Evolutionary conservation across 805 yeast species (phyloP).

Genomic region (Candida succiphila): DNA sequence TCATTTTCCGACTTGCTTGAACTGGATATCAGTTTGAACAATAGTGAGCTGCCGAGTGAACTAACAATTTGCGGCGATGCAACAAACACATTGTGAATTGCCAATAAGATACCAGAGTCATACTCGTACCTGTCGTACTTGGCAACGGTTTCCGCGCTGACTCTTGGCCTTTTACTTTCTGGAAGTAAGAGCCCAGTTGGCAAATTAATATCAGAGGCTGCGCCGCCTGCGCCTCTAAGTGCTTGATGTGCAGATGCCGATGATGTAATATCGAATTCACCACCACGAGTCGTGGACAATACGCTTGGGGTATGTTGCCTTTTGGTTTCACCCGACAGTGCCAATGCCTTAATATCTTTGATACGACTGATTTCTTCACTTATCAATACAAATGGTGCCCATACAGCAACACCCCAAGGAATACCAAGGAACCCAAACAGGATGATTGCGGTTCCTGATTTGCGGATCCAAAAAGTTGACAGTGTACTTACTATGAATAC

Average conservation of each 20-base stretch:
- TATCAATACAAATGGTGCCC: slow-evolving; percentile 59
- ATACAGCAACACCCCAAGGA: slow-evolving; percentile 56
- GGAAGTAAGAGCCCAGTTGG: not conserved
- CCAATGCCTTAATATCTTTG: slow-evolving; percentile 31
- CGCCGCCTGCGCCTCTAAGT: not conserved
- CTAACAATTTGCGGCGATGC: slow-evolving; percentile 48
- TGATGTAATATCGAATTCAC: not conserved
- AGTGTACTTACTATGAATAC: slow-evolving; percentile 39
- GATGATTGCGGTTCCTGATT: slow-evolving; percentile 31
- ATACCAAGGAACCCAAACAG: slow-evolving; percentile 46
- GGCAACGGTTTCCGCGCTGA: slow-evolving; percentile 10
- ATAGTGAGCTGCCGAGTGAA: slow-evolving; percentile 35
- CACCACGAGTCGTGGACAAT: not conserved
- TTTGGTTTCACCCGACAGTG: not conserved
- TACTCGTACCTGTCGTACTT: slow-evolving; percentile 33
- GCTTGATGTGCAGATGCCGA: not conserved
- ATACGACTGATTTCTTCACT: slow-evolving; percentile 47
- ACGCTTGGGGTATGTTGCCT: not conserved
- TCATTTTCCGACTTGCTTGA: slow-evolving; percentile 12
- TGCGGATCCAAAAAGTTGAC: slow-evolving; percentile 33
- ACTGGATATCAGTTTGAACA: slow-evolving; percentile 29
- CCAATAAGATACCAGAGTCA: slow-evolving; percentile 47
- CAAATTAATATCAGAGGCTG: not conserved
- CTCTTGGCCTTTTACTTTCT: not conserved
- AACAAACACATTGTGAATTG: slow-evolving; percentile 48